Evolutionary conservation across 257 asterid species (phyloP), one percentile per base, ranked within the genome.

Genomic region (Scutellaria barbata): DNA sequence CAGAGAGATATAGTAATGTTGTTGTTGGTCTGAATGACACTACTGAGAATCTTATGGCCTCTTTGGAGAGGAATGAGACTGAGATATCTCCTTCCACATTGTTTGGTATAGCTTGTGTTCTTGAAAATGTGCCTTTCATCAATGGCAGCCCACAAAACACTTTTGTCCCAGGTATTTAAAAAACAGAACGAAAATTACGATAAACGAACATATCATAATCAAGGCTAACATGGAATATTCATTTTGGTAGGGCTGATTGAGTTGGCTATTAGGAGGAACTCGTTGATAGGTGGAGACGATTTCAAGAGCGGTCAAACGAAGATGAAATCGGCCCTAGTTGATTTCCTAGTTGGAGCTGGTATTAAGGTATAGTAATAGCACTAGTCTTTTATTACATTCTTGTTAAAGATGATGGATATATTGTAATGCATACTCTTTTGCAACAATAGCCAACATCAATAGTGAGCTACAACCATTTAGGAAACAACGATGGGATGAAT

Each of bases 141-240:
- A 95, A 91, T 60, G 99, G 99, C 39, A 95, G 98, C 90, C 99
- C 99, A 14, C 99, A 95, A 39, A 95, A 95, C 90, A 95, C 99
- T 56, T 95, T 95, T 56, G 99, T 95, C 39, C 99, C 99, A 57
- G 98, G 98, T 92, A 74, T 12, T 53, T n/a, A 10, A 6, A 5
- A 18, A 11, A 6, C 11, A 30, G 5, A 48, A 8, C n/a, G 4
- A 30, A 35, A 13, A 0, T 3, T 1, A 11, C 7, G 25, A 25
- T 6, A 12, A 56, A 56, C 18, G 5, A 56, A 12, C 39, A 1
- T 6, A 25, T 30, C n/a, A 14, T 25, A 4, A 46, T 13, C 8
- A 11, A 22, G 63, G 10, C 10, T 59, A 39, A 60, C 22, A 7
- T 20, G 33, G 8, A 22, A 30, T 30, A 7, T 77, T 41, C 10